A percentile compares a stretch with the other conserved stretches of the same genome.
Conservation (phyloP, 2,329 filamentous ascomycete species). For the Neonectria neomacrospora region DNA sequence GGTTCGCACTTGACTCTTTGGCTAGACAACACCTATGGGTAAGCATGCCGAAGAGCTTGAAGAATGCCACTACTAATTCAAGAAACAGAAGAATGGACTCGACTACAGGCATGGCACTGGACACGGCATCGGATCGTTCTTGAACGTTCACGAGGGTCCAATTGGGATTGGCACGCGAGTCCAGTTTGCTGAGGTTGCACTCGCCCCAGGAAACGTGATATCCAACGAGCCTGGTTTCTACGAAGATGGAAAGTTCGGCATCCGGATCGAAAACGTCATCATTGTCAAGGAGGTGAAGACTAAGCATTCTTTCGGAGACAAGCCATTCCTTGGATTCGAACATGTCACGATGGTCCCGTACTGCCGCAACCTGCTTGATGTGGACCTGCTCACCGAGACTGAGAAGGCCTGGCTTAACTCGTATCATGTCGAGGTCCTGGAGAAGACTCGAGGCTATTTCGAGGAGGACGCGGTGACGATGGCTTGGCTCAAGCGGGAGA, state of each 20-base stretch:
- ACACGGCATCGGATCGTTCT: constrained; percentile 92
- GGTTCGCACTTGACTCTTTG: constrained; percentile 88
- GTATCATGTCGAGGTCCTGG: constrained; percentile 83
- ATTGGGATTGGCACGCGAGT: constrained; percentile 95
- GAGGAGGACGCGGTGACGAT: constrained; percentile 75
- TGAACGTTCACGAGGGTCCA: constrained; percentile 97
- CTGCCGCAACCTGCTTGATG: constrained; percentile 88
- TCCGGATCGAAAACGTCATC: constrained; percentile 95
- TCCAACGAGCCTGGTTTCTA: constrained; percentile 98
- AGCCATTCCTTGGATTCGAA: constrained; percentile 94
- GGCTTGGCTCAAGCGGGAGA: constrained; percentile 89
- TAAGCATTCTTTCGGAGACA: constrained; percentile 88
- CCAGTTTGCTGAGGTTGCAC: constrained; percentile 89
- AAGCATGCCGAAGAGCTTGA: constrained; percentile 42
- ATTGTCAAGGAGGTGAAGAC: constrained; percentile 92
- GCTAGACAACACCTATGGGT: constrained; percentile 95
- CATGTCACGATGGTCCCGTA: constrained; percentile 98
- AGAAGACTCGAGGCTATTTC: constrained; percentile 84
- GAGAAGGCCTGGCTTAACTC: constrained; percentile 91
- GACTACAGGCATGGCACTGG: constrained; percentile 98
- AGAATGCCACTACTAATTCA: constrained; percentile 31
- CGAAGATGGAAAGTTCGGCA: constrained; percentile 93
- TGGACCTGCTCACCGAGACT: constrained; percentile 72
- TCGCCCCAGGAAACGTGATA: constrained; percentile 92
- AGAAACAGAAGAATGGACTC: constrained; percentile 69